Percentiles rank a stretch among this genome's conserved stretches.
Conservation (phyloP, 2,329 filamentous ascomycete species). For the Cytospora mali region DNA sequence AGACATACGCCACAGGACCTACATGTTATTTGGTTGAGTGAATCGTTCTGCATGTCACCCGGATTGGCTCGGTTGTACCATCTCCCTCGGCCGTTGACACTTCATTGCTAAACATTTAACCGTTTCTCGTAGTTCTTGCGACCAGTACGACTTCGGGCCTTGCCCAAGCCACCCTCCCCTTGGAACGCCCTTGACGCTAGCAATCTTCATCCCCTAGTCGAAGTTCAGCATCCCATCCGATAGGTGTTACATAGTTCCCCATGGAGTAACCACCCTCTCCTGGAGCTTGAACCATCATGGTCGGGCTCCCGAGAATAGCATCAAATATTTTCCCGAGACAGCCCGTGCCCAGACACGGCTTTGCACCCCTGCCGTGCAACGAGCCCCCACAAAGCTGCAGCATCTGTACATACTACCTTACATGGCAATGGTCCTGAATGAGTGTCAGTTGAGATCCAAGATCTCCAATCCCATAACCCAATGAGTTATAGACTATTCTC, state of each 20-base stretch:
- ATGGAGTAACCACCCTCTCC: neutral
- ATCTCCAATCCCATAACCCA: neutral
- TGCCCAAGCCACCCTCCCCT: no score
- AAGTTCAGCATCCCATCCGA: neutral
- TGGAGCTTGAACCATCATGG: neutral
- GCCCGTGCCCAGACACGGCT: neutral
- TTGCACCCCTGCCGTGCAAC: neutral
- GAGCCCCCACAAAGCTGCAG: neutral
- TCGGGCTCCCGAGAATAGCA: neutral
- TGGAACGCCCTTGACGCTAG: neutral
- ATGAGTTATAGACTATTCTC: no score
- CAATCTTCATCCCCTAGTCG: neutral
- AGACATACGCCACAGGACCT: neutral
- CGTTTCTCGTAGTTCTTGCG: neutral
- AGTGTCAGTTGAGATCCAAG: neutral
- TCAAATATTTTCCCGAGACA: neutral
- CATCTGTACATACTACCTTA: neutral
- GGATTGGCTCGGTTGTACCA: neutral
- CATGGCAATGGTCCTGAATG: neutral
- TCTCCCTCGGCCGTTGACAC: neutral
- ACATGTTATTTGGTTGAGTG: neutral
- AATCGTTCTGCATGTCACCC: neutral
- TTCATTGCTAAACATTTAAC: no score
- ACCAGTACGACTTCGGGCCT: neutral
- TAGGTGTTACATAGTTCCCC: neutral